Evolutionary conservation across 352 stramenopile genomes (phyloP).

Genomic region (Pythium brassicae): DNA sequence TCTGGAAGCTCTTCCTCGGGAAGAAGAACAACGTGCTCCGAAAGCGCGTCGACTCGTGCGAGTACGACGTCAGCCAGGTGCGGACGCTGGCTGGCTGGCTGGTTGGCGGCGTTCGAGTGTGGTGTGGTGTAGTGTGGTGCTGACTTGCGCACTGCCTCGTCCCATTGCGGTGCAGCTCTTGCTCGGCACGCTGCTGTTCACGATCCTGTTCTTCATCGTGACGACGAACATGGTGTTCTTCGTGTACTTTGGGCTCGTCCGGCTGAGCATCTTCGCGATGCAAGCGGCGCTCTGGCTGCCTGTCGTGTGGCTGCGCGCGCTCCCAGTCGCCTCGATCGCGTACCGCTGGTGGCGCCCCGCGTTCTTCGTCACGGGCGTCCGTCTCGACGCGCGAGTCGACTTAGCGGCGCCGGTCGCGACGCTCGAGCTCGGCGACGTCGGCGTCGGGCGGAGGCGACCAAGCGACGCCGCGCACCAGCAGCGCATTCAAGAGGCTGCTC

Average conservation of each 20-base stretch:
- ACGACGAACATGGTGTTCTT: slow-evolving; percentile 94
- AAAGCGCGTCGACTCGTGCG: slow-evolving; percentile 90
- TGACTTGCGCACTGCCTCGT: no score
- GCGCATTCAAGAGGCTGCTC: slow-evolving; percentile 3
- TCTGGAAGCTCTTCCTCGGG: slow-evolving; percentile 92
- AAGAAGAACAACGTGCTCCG: slow-evolving; percentile 94
- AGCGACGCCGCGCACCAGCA: slow-evolving; percentile 2
- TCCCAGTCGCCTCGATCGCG: slow-evolving; percentile 43
- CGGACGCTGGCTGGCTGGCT: neutral
- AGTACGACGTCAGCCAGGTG: slow-evolving; percentile 91
- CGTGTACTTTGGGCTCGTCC: slow-evolving; percentile 87
- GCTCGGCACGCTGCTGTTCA: slow-evolving; percentile 92
- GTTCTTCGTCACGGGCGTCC: slow-evolving; percentile 34
- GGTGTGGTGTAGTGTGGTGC: neutral
- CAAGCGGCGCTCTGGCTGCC: slow-evolving; percentile 45
- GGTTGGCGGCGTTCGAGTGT: neutral
- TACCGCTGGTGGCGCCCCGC: slow-evolving; percentile 30
- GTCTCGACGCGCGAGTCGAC: slow-evolving; percentile 13
- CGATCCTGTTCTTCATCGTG: slow-evolving; percentile 90
- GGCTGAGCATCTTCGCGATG: slow-evolving; percentile 35
- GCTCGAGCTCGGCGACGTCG: slow-evolving; percentile 6
- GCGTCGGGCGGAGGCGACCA: slow-evolving; percentile 1
- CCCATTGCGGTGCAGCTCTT: slow-evolving; percentile 72
- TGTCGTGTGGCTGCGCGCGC: slow-evolving; percentile 40
- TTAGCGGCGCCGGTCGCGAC: slow-evolving; percentile 7